Base-by-base conservation (phyloP, 2,329 filamentous ascomycete species). In the Sclerotinia glacialis region DNA sequence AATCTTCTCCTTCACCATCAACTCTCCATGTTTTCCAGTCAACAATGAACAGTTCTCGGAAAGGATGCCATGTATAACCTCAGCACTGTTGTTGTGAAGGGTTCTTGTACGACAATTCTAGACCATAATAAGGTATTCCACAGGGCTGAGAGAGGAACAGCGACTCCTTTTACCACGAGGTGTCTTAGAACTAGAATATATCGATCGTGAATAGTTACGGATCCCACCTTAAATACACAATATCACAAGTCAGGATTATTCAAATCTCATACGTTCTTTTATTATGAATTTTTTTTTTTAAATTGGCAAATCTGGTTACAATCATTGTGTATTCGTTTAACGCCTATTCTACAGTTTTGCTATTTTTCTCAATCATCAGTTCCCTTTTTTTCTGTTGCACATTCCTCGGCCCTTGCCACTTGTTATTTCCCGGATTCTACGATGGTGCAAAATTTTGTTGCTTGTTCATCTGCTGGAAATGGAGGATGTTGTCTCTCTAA, bases 341-440 rank as follows among this genome's bases (percentile, higher is more conserved):
- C 16, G 9, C 37, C 31, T 14, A 42, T 55, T 23, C 26, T 5
- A 53, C 23, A 2, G 26, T 37, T 37, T 37, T 37, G 4, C 26
- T 64, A 14, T 16, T 54, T 9, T 47, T 47, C 16, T n/a, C 26
- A 23, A 9, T 55, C 31, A 26, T 8, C 37, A 47, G 8, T 54
- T 55, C 40, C 7, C 37, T 47, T n/a, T 23, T 23, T 55, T 18
- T 46, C 28, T 64, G 5, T 44, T 34, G 52, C 26, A 21, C 18
- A 34, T 23, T 37, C 26, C 5, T 34, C 37, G n/a, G 9, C 5
- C 18, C n/a, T 28, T 50, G 49, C 34, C 8, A 7, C 67, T 11
- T 68, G 67, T 26, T 70, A 54, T 37, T 68, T 67, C 53, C 69
- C 69, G 12, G 63, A 71, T 47, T 59, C 64, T 3, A 21, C 54